Evolutionary conservation across 2,329 filamentous ascomycete species (phyloP).

Genomic region (Capronia americana): DNA sequence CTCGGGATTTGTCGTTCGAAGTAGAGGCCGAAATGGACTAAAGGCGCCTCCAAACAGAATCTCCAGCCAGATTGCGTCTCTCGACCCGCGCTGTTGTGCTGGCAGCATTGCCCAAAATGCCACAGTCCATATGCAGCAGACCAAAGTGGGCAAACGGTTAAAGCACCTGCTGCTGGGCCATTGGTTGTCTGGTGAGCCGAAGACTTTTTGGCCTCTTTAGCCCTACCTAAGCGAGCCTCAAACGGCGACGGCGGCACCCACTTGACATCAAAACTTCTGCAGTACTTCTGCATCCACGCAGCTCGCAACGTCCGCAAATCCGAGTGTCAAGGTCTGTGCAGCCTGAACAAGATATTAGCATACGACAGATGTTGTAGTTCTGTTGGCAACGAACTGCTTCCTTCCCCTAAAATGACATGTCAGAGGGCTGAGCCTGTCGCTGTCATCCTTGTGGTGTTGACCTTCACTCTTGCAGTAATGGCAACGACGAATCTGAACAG

Average conservation of each 20-base stretch:
- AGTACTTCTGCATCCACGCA: neutral
- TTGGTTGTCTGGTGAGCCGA: neutral
- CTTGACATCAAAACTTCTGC: slow-evolving; percentile 2
- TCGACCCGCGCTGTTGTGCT: no score
- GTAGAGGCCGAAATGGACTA: neutral
- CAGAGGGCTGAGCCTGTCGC: no score
- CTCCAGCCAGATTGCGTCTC: no score
- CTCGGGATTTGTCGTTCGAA: neutral
- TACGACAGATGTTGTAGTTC: no score
- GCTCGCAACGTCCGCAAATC: no score
- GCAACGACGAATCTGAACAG: neutral
- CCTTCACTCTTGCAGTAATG: neutral
- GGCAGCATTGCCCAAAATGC: no score
- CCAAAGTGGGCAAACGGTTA: neutral
- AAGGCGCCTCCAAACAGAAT: no score
- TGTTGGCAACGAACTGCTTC: no score
- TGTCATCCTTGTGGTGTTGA: neutral
- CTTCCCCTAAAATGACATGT: no score
- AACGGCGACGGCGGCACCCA: neutral
- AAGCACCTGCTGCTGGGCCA: neutral
- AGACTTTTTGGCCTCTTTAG: neutral
- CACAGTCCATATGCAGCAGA: neutral
- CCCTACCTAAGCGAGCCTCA: neutral
- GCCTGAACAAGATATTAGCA: no score
- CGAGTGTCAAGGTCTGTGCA: no score